Evolutionary conservation across 2,329 filamentous ascomycete species (phyloP).

Genomic region (Trichoderma hamatum): DNA sequence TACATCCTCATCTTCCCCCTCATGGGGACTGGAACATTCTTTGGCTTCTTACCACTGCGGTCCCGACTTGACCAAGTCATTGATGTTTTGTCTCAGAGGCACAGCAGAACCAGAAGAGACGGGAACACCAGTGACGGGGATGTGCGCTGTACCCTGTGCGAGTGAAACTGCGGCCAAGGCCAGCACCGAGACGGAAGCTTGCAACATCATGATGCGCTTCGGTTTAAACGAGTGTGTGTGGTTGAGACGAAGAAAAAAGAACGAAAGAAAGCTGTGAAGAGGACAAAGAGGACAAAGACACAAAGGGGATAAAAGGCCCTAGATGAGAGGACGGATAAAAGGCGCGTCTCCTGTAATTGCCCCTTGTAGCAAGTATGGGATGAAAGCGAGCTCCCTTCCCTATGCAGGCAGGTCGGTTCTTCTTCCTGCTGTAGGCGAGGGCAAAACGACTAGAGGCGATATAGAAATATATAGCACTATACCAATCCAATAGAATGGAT

Average conservation of each 20-base stretch:
- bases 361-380: conserved; percentile 10
- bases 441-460: conserved; percentile 9
- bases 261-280: background rate
- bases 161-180: conserved; percentile 34
- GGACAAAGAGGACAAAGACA: background rate
- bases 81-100: conserved; percentile 53
- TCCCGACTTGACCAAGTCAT: conserved; percentile 46
- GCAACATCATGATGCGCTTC: conserved; percentile 31
- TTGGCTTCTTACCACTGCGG: conserved; percentile 47
- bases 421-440: conserved; percentile 9
- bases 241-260: conserved; percentile 2
- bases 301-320: background rate
- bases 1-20: background rate
- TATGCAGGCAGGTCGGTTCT: conserved; percentile 13
- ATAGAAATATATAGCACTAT: conserved; percentile 20
- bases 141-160: conserved; percentile 32
- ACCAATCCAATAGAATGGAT: background rate
- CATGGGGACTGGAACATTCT: background rate
- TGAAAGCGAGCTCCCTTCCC: conserved; percentile 22
- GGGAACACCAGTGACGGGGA: conserved; percentile 45
- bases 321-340: conserved; percentile 10
- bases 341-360: conserved; percentile 20
- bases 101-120: conserved; percentile 46
- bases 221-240: conserved; percentile 16
- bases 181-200: conserved; percentile 33